phyloP scores from a whole-genome alignment of 805 yeast genomes.

The Starmerella lactis-condensi region DNA sequence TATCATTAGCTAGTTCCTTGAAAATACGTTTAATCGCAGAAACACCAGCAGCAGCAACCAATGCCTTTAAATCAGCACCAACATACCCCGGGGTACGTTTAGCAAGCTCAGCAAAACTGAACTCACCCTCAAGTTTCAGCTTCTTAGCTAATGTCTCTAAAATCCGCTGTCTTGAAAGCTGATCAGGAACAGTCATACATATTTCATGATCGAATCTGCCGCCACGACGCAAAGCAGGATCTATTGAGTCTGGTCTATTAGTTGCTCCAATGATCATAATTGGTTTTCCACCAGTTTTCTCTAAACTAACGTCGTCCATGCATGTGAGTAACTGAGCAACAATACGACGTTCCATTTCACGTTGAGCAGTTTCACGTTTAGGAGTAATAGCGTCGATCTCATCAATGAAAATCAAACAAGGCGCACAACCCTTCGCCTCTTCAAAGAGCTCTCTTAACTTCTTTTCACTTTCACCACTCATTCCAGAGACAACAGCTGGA shows the following conservation, averaged over 20 bases:
- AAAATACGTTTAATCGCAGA: conserved; percentile 86
- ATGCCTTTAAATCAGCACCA: conserved; percentile 89
- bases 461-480: conserved; percentile 98
- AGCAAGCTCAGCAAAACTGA: conserved; percentile 58
- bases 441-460: conserved; percentile 82
- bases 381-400: conserved; percentile 98
- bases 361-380: conserved; percentile 90
- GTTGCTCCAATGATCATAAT: conserved; percentile 93
- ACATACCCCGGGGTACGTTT: conserved; percentile 94
- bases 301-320: conserved; percentile 79
- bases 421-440: conserved; percentile 78
- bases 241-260: conserved; percentile 86
- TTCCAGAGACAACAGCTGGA: conserved; percentile 91
- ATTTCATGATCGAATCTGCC: conserved; percentile 94
- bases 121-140: conserved; percentile 45
- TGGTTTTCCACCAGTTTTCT: conserved; percentile 79
- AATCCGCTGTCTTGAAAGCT: conserved; percentile 57
- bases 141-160: conserved; percentile 51
- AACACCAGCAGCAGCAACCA: conserved; percentile 88
- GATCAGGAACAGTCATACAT: conserved; percentile 86
- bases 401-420: conserved; percentile 82
- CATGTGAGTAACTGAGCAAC: conserved; percentile 90
- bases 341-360: conserved; percentile 94
- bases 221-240: conserved; percentile 86
- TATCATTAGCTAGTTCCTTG: conserved; percentile 24